A percentile compares a stretch with the other conserved stretches of the same genome.
Conservation (phyloP, 129 eudicot genomes). For the Glebionis coronaria region DNA sequence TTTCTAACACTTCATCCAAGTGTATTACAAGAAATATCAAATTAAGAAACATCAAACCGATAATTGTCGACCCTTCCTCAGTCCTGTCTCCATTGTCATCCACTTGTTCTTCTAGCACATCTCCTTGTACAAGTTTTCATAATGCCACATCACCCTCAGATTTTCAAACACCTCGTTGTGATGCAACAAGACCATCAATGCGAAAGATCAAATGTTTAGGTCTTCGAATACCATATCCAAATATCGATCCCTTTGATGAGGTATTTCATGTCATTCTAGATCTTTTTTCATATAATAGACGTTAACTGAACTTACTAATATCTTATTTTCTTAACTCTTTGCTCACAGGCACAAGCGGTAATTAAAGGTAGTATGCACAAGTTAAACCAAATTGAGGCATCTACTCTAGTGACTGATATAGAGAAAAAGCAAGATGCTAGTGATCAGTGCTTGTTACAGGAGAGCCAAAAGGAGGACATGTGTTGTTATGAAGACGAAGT, state of each 20-base stretch:
- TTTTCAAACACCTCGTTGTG: not conserved
- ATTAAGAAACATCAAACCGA: not conserved
- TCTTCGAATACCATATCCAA: constrained; percentile 5
- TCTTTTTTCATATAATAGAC: not conserved
- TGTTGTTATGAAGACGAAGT: not conserved
- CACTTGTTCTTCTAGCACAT: constrained; percentile 9
- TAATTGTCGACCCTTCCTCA: not conserved
- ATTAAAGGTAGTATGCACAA: too few relatives aligned
- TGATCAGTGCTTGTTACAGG: not conserved
- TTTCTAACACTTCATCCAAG: not conserved
- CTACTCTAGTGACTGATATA: not conserved
- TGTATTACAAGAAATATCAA: not conserved
- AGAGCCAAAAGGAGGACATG: not conserved
- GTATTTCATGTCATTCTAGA: not conserved
- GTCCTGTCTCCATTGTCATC: constrained; percentile 10
- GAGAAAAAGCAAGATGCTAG: not conserved
- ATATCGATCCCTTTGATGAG: not conserved
- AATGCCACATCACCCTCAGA: not conserved
- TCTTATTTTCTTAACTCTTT: not conserved
- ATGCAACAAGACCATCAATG: not conserved
- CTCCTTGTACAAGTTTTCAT: not conserved
- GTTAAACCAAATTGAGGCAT: not conserved
- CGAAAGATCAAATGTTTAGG: not conserved
- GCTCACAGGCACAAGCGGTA: not conserved
- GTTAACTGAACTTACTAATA: not conserved